phyloP scores from a whole-genome alignment of 495 filamentous ascomycete genomes.

The Hypomontagnella monticulosa region DNA sequence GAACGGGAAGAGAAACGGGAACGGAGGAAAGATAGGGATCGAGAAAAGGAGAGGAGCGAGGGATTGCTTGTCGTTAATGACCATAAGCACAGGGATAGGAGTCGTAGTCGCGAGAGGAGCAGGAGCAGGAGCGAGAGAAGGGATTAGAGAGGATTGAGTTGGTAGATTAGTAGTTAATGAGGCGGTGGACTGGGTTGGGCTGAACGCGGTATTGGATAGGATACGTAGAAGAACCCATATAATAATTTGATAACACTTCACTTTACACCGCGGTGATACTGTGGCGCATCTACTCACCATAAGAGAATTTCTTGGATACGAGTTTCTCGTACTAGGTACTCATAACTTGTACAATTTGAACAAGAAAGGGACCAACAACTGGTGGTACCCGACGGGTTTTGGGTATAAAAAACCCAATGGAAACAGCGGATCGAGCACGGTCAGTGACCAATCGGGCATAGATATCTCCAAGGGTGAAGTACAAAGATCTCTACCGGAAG shows the following conservation, averaged over 20 bases:
- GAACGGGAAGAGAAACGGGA: conserved; percentile 40
- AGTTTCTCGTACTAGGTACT: too few species aligned
- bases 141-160: conserved; percentile 21
- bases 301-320: neutral
- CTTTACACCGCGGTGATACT: neutral
- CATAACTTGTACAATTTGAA: neutral
- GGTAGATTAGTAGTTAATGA: neutral
- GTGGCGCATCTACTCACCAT: neutral
- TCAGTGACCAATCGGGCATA: conserved; percentile 17
- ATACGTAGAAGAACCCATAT: neutral
- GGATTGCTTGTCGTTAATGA: conserved; percentile 42
- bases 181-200: neutral
- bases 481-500: conserved; percentile 1
- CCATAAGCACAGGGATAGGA: conserved; percentile 45
- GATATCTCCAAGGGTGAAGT: neutral
- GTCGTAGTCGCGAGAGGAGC: conserved; percentile 52
- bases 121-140: conserved; percentile 39
- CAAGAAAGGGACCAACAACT: neutral
- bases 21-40: conserved; percentile 29
- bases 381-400: conserved; percentile 5
- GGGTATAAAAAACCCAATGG: conserved; percentile 17
- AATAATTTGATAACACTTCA: neutral
- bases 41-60: conserved; percentile 37
- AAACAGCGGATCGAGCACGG: neutral
- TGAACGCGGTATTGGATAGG: too few species aligned